Conservation (phyloP, 495 filamentous ascomycete genomes). For the Penicillium canariense region DNA sequence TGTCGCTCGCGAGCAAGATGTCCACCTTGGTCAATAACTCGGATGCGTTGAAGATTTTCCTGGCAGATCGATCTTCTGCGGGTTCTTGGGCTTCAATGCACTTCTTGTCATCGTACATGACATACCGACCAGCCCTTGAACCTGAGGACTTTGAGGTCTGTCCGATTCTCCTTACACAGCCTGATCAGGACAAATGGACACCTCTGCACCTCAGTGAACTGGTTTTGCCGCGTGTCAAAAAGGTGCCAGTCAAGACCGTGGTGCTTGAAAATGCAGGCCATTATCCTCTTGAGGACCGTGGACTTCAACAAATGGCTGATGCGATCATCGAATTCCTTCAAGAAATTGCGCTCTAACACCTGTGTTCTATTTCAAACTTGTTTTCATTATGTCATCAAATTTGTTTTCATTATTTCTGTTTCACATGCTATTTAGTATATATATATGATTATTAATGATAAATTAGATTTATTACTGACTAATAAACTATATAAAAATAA, state of each 20-base stretch:
- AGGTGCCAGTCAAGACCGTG: neutral
- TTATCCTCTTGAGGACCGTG: neutral
- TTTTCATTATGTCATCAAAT: no score
- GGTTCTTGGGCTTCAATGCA: neutral
- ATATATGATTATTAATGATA: no score
- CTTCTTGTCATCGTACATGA: neutral
- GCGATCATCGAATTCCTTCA: neutral
- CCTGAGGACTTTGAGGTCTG: neutral
- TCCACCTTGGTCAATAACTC: neutral
- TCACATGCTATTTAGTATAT: no score
- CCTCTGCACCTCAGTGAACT: neutral
- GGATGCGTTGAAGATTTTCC: neutral
- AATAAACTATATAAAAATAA: no score
- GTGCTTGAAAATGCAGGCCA: neutral
- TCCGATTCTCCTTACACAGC: neutral
- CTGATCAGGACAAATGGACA: neutral
- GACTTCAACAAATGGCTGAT: neutral
- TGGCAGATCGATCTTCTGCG: neutral
- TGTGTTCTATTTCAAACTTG: no score
- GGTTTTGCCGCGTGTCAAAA: neutral
- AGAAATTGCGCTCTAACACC: neutral
- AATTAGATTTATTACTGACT: no score
- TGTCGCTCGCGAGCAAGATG: conserved; percentile 1
- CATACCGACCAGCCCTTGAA: neutral
- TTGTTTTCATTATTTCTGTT: no score